Conservation (phyloP, 345 rosid genomes). For the Eucalyptus coolabah region DNA sequence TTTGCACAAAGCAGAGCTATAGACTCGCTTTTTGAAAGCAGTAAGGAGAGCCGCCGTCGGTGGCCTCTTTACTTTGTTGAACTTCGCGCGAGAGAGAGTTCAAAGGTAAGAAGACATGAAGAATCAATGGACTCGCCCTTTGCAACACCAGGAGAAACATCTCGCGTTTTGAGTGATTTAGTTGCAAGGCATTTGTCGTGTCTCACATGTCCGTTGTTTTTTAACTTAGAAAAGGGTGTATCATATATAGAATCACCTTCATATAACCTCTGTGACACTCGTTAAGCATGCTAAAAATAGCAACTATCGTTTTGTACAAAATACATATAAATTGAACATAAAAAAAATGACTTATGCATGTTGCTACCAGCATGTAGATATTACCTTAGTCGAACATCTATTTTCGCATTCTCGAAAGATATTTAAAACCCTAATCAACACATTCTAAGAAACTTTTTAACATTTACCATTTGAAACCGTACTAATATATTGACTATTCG, state of each 20-base stretch:
- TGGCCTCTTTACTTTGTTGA: too few relatives aligned
- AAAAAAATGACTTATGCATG: too few relatives aligned
- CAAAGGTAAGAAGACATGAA: not conserved
- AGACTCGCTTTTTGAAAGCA: too few relatives aligned
- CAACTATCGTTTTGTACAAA: not conserved
- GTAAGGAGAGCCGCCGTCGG: too few relatives aligned
- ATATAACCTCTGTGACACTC: not conserved
- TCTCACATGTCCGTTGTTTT: not conserved
- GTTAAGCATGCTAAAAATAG: not conserved
- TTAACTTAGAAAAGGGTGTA: too few relatives aligned
- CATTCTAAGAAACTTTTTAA: not conserved
- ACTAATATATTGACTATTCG: fast-evolving
- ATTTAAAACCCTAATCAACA: too few relatives aligned
- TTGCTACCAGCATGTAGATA: too few relatives aligned
- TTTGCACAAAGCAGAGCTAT: too few relatives aligned
- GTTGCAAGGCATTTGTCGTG: not conserved
- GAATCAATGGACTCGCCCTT: not conserved
- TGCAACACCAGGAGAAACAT: not conserved
- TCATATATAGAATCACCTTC: not conserved
- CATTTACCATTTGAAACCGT: not conserved
- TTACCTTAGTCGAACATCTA: too few relatives aligned
- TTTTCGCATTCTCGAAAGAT: too few relatives aligned
- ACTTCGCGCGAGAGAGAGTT: not conserved
- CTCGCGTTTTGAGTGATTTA: not conserved
- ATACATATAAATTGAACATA: not conserved